These are phyloP conservation scores for Rubus idaeus DNA, from an alignment of 306 rosid species.

Conservation along the genomic window DNA sequence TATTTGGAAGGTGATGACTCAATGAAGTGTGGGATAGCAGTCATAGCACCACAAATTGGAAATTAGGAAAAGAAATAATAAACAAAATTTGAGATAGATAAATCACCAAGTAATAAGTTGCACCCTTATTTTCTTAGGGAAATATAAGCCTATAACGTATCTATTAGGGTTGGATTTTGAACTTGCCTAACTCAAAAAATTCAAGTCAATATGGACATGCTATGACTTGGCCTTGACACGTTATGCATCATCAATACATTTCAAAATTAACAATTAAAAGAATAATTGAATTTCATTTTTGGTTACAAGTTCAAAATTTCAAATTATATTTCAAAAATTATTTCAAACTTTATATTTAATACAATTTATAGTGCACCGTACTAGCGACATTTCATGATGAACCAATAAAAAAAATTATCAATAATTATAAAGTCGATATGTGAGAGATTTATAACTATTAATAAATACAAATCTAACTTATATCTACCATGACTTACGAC, in stretches of 20 bases:
- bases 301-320: background rate
- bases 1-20: background rate
- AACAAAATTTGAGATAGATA: background rate
- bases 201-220: constrained; percentile 2
- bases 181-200: background rate
- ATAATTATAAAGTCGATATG: too few relatives aligned
- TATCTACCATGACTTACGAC: background rate
- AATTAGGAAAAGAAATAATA: background rate
- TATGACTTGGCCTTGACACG: background rate
- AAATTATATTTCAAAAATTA: background rate
- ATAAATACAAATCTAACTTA: too few relatives aligned
- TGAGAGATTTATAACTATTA: background rate
- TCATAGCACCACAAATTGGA: background rate
- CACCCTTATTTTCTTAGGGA: background rate
- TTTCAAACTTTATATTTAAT: too few relatives aligned
- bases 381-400: too few relatives aligned
- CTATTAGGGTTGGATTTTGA: background rate
- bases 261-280: background rate
- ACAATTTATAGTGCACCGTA: too few relatives aligned
- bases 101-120: background rate
- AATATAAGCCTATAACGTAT: background rate
- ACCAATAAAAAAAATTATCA: too few relatives aligned
- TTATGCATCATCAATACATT: background rate
- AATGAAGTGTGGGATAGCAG: background rate
- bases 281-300: background rate